Evolutionary conservation across 2,329 filamentous ascomycete species (phyloP), one percentile per base, ranked within the genome.

Genomic region (Seiridium cupressi): DNA sequence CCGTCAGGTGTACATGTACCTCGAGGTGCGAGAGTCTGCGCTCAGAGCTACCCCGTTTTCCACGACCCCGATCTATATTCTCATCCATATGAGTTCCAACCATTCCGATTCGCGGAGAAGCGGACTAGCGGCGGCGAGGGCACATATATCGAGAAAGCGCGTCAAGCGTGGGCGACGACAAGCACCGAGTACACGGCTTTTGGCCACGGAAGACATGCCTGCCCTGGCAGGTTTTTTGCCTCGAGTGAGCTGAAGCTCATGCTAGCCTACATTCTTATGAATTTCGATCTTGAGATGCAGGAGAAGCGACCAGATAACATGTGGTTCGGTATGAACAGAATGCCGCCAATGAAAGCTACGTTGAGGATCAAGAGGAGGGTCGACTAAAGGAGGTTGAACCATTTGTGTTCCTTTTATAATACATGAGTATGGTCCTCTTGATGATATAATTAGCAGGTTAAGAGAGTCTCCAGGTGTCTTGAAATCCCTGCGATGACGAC

Each of bases 31-130:
- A 60, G 60, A 8, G 61, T 78, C 13, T 64, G 57, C 51, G 71
- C 72, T 10, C 70, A 71, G 3, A 62, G 66, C 7, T 73, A 73
- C 61, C 60, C 69, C 9, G 67, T 75, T 6, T 57, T 72, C 42
- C 66, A 68, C 42, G 65, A 86, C 64, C 74, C 77, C 0, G 65
- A 73, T 0, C 70, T 84, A 34, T 87, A 86, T 66, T 62, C 71
- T 0, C 70, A 85, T 26, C 81, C 83, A 0, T 44, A 68, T 1
- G 71, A 26, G 0, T 66, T 68, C 64, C 58, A 60, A 58, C 66
- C 65, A 11, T 69, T 69, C 55, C 64, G 66, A 44, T 68, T 68
- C 31, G 63, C 63, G 9, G 66, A 66, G 59, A 66, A 60, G 42
- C 57, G 63, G 7, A n/a, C 3, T n/a, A 42, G 53, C 5, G 44